phyloP scores from a whole-genome alignment of 176 grass and related monocot genomes.

The Dactylis glomerata region DNA sequence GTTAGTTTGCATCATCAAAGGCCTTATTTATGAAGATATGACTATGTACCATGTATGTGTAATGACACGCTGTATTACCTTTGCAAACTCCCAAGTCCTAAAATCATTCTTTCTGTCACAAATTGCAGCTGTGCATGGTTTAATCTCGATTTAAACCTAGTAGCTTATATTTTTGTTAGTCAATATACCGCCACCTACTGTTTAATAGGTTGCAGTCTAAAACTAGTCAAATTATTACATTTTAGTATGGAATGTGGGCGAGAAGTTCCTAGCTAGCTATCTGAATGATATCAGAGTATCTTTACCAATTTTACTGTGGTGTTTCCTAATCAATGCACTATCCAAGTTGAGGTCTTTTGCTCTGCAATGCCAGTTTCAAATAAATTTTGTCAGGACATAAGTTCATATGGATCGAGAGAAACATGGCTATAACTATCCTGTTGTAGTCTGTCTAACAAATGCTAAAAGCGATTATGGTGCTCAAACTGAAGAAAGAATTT shows the following conservation, averaged over 20 bases:
- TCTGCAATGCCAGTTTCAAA: not conserved
- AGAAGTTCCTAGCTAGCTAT: not conserved
- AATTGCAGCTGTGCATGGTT: not conserved
- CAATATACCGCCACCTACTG: not conserved
- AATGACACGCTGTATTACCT: not conserved
- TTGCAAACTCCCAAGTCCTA: not conserved
- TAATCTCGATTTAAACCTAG: not conserved
- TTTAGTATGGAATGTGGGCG: not conserved
- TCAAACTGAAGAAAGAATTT: not conserved
- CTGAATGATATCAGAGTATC: not conserved
- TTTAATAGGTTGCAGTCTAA: not conserved
- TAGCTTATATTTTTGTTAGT: not conserved
- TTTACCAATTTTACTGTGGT: not conserved
- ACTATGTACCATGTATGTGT: not conserved
- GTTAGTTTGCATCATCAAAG: not conserved
- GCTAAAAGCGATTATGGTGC: not conserved
- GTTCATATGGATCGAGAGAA: not conserved
- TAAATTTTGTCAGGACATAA: not conserved
- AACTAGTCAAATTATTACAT: not conserved
- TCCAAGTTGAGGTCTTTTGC: not conserved
- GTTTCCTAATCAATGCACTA: not conserved
- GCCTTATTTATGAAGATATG: not conserved
- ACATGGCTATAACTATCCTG: not conserved
- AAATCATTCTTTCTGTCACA: not conserved
- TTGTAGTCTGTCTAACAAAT: too few species aligned